Evolutionary conservation across 2,329 filamentous ascomycete species (phyloP), one percentile per base, ranked within the genome.

Genomic region (Hymenoscyphus scutula): DNA sequence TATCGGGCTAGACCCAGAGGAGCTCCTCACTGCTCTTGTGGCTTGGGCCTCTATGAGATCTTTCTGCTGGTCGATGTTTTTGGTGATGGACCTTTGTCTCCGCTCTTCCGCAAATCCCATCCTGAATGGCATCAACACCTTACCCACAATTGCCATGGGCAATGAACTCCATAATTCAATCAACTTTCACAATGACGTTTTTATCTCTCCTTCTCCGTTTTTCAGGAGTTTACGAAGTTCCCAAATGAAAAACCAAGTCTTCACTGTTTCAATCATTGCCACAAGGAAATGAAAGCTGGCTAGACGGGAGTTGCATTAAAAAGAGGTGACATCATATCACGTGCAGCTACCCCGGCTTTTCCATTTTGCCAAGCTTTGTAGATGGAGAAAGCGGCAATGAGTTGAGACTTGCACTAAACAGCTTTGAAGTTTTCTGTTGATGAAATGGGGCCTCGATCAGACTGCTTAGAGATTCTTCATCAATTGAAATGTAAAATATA

Each of bases 261-360:
- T 37, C 11, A 11, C 32, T 51, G 45, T 51, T 23, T 25, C 45
- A 25, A 25, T n/a, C n/a, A n/a, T 51, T 51, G 45, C 45, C 19
- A 19, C 19, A 5, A 13, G 45, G 19, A 51, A 51, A 25, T 11
- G 45, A 27, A 13, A 13, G 13, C 19, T 51, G 19, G 45, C 45
- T 48, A 48, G n/a, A n/a, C n/a, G n/a, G n/a, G n/a, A 25, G 41
- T 48, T 48, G 19, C 41, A 23, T 11, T 13, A 37, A 51, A 51
- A 51, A 15, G 19, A 23, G 8, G 10, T 51, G 45, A 51, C 23
- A 11, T 51, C 45, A 51, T 25, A 15, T 51, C 45, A 51, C 45
- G 45, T 51, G 45, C 45, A 51, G 19, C 45, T 51, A 51, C 45
- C 45, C 45, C 45, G 15, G 45, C 45, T 51, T 51, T 37, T 41